Evolutionary conservation across 2,329 filamentous ascomycete genomes (phyloP), one percentile per base, ranked within the genome.

Genomic region (Trichoderma citrinoviride): DNA sequence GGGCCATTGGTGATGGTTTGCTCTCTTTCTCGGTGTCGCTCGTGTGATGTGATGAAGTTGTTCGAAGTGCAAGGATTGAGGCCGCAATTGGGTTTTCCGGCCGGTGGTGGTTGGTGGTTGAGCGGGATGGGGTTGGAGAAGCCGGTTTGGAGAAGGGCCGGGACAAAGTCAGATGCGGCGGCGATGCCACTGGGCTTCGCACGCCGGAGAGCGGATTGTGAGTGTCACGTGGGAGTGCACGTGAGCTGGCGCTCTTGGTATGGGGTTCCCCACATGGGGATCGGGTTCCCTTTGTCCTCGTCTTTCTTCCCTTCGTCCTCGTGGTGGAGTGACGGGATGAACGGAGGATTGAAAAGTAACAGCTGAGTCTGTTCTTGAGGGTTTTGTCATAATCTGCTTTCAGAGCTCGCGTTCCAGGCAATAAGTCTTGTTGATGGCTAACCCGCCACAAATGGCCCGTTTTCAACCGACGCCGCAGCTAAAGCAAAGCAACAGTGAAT

Each of bases 1-100:
- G 68, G 64, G 71, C 73, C 77, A 79, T 79, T 67, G 66, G 68
- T 21, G 68, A 58, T 37, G 64, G 23, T 58, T 68, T 29, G 44
- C 52, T 62, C 58, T 44, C 10, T 40, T 41, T 25, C 67, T 50
- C 57, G 54, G 65, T 67, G 37, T 55, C 44, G 68, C 67, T 67
- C 69, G 68, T 70, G 71, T 69, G 43, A 61, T 47, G 63, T 64
- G 2, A 3, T 0, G 12, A 1, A 14, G 10, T 37, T 37, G 33
- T 29, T 37, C 10, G 33, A 37, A 5, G 33, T 10, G n/a, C n/a
- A n/a, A n/a, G n/a, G 66, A 58, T 40, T 64, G 66, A 54, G 68
- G 70, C 69, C 70, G 72, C 72, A 75, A 73, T 75, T 33, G 7
- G 71, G 74, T 70, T 71, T 43, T 19, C 41, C 8, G 33, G 52